Evolutionary conservation across 2,329 filamentous ascomycete species (phyloP), one percentile per base, ranked within the genome.

Genomic region (Rosellinia necatrix): DNA sequence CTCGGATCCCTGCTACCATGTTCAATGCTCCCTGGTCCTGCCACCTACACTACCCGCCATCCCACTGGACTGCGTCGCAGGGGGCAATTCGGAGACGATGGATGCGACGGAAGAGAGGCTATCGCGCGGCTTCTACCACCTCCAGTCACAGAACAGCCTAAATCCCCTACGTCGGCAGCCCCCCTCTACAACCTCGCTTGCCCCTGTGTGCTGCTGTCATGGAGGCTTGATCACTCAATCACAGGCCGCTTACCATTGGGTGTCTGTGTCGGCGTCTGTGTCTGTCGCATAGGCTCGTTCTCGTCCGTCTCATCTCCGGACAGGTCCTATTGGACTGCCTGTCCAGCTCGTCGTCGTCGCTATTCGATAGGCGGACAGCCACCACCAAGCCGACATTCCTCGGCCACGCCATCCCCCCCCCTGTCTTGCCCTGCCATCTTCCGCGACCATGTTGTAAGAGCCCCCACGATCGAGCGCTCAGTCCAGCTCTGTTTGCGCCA

Each of bases 391-490:
- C 19, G 21, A 24, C 27, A 25, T 19, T 38, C 22, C 24, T 27
- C 37, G 15, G 35, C 17, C 44, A 12, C 44, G 30, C 46, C 8
- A 15, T 30, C 17, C 8, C 10, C 46, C 29, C 38, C 17, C 29
- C 35, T 12, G 22, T 3, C 41, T 4, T 24, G 32, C 8, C 13
- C 38, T 55, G 40, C 21, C 34, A 21, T 44, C 22, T 47, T 48
- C 27, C 37, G 10, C 49, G 47, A 44, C 38, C 53, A 70, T 70
- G 68, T 70, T 70, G 68, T 70, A 64, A 66, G 67, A 40, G 8
- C 32, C 35, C 48, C 49, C 43, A n/a, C n/a, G n/a, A n/a, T n/a
- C n/a, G n/a, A n/a, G n/a, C n/a, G n/a, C 41, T 27, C 21, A 15
- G 21, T 9, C n/a, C 12, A 6, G 34, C 19, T 12, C 17, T 40